phyloP scores from a whole-genome alignment of 2,329 filamentous ascomycete species.

The Penicillium sp. region DNA sequence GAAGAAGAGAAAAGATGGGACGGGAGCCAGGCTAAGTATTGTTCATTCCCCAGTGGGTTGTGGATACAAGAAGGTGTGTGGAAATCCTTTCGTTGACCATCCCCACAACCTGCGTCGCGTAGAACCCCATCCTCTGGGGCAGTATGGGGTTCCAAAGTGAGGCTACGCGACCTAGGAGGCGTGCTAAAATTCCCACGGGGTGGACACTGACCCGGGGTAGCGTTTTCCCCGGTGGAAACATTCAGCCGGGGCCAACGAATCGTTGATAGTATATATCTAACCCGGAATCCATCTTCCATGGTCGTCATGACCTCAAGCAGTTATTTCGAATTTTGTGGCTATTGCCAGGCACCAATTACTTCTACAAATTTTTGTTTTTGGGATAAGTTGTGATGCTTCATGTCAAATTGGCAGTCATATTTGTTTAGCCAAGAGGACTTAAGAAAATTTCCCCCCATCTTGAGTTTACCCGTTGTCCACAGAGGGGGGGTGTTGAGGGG shows the following conservation, averaged over 20 bases:
- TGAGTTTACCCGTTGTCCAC: conserved; percentile 15
- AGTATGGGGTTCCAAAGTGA: conserved; percentile 25
- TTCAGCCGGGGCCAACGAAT: conserved; percentile 27
- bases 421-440: background rate
- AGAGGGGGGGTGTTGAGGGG: background rate
- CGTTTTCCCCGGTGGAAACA: conserved; percentile 33
- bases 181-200: conserved; percentile 16
- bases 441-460: background rate
- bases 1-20: conserved; percentile 12
- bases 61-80: conserved; percentile 12
- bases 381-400: too few relatives aligned
- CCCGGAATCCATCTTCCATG: conserved; percentile 11
- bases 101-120: conserved; percentile 29
- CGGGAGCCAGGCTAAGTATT: conserved; percentile 19
- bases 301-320: background rate
- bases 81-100: conserved; percentile 21
- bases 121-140: conserved; percentile 28
- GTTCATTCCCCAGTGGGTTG: conserved; percentile 8
- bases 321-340: background rate
- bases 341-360: background rate
- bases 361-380: background rate
- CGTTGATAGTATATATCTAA: conserved; percentile 17
- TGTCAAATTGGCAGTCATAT: too few relatives aligned
- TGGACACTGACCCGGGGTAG: conserved; percentile 29
- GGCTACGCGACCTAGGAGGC: conserved; percentile 19